Percentiles rank a stretch among this genome's conserved stretches.
phyloP scores from a whole-genome alignment of 1,139 yeast species.

The Hyphopichia burtonii region DNA sequence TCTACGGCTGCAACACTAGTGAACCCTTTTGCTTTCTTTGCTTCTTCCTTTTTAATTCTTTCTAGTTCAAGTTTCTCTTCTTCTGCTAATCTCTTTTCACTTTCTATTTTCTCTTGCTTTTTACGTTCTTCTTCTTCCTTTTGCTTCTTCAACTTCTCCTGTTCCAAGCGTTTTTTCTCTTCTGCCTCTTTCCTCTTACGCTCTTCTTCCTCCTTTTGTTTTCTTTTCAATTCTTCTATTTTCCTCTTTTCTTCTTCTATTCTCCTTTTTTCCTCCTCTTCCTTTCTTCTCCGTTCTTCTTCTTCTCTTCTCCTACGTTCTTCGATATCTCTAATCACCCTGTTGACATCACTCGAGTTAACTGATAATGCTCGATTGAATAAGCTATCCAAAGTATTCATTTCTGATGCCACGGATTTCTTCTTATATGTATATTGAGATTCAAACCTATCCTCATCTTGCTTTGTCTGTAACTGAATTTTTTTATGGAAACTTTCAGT shows the following conservation, averaged over 20 bases:
- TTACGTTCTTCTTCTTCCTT: conserved; percentile 9
- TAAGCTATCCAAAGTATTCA: background rate
- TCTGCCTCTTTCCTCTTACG: conserved; percentile 10
- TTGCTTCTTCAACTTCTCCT: conserved; percentile 10
- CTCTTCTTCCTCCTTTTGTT: conserved; percentile 10
- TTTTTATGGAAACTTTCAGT: background rate
- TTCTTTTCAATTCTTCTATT: conserved; percentile 9
- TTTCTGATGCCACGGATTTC: background rate
- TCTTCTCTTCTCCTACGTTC: conserved; percentile 14
- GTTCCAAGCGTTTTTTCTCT: conserved; percentile 10
- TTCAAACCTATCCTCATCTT: background rate
- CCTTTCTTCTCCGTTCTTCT: conserved; percentile 8
- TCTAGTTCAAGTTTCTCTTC: conserved; percentile 10
- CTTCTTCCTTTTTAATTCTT: conserved; percentile 9
- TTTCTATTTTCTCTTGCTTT: conserved; percentile 2
- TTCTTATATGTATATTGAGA: background rate
- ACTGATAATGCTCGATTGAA: conserved; percentile 1
- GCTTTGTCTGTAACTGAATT: background rate
- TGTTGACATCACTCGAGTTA: conserved; percentile 11
- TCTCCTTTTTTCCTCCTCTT: conserved; percentile 10
- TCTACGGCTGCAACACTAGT: conserved; percentile 45
- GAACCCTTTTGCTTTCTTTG: conserved; percentile 16
- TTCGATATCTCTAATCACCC: conserved; percentile 5
- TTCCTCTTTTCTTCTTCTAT: conserved; percentile 7
- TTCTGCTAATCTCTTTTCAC: conserved; percentile 9